These are phyloP conservation scores for Solanum hybrid DNA, from an alignment of 305 asterid species.

Conservation along the genomic window DNA sequence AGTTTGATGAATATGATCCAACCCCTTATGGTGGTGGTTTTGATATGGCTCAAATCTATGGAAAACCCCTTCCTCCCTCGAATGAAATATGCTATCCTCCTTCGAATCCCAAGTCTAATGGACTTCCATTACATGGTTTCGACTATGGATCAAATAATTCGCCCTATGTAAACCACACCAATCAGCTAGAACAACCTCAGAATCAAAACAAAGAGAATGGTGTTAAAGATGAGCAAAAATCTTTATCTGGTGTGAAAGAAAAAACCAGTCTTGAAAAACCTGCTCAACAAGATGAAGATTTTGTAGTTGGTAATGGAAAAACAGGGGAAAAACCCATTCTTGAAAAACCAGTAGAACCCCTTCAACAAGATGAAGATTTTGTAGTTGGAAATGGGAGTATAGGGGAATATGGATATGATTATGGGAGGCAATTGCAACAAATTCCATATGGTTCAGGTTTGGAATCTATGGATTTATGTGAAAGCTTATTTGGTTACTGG, in stretches of 20 bases:
- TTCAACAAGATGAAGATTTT: slow-evolving; percentile 6
- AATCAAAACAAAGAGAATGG: slow-evolving; percentile 10
- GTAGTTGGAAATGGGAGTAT: slow-evolving; percentile 9
- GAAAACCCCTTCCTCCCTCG: slow-evolving; percentile 74
- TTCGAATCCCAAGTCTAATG: slow-evolving; percentile 19
- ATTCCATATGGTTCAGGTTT: slow-evolving; percentile 60
- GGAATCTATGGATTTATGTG: slow-evolving; percentile 71
- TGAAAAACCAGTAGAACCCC: neutral
- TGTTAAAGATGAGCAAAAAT: slow-evolving; percentile 5
- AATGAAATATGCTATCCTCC: slow-evolving; percentile 56
- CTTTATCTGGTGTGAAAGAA: slow-evolving; percentile 13
- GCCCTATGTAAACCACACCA: slow-evolving; percentile 27
- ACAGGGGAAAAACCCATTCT: neutral
- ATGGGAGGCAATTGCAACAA: slow-evolving; percentile 17
- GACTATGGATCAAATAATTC: slow-evolving; percentile 35
- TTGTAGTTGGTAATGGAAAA: slow-evolving; percentile 9
- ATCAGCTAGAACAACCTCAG: slow-evolving; percentile 6
- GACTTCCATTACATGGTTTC: neutral
- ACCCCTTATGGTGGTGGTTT: slow-evolving; percentile 81
- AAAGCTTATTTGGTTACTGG: slow-evolving; percentile 72
- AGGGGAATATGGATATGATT: slow-evolving; percentile 17
- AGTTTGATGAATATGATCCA: slow-evolving; percentile 55
- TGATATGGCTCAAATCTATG: slow-evolving; percentile 43
- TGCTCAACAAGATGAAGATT: slow-evolving; percentile 6
- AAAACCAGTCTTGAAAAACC: slow-evolving; percentile 5